Percentiles rank a stretch among this genome's conserved stretches.
These are phyloP conservation scores for Eremochloa ophiuroides DNA, from an alignment of 176 grass and related monocot genomes.

Conservation along the genomic window DNA sequence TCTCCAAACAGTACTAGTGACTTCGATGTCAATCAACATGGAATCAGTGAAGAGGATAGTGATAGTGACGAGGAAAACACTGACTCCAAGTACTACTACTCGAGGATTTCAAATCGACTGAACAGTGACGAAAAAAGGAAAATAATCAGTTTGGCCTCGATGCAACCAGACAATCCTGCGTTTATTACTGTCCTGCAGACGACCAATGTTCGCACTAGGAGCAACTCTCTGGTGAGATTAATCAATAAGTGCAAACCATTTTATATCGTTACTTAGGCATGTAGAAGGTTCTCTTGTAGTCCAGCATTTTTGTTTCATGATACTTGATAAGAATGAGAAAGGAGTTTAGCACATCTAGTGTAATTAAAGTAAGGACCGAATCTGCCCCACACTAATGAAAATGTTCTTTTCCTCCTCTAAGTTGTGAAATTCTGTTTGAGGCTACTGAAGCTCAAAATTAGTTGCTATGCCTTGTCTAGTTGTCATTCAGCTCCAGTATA, in stretches of 20 bases:
- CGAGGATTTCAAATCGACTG: not conserved
- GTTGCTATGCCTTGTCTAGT: not conserved
- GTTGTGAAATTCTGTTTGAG: not conserved
- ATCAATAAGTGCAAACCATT: not conserved
- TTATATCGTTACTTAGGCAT: not conserved
- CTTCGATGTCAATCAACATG: conserved; percentile 1
- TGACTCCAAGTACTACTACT: conserved; percentile 3
- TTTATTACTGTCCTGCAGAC: conserved; percentile 33
- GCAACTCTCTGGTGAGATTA: conserved; percentile 30
- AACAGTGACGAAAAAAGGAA: not conserved
- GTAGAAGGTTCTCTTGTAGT: not conserved
- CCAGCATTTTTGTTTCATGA: not conserved
- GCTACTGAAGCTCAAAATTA: not conserved
- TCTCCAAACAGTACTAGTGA: not conserved
- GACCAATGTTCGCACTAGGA: not conserved
- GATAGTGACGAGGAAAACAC: not conserved
- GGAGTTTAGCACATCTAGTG: not conserved
- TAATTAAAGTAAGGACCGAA: not conserved
- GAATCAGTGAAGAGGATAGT: conserved; percentile 17
- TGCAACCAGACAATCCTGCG: conserved; percentile 30
- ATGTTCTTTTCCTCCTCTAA: not conserved
- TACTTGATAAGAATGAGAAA: not conserved
- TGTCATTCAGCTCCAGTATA: not conserved
- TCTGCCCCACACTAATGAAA: not conserved
- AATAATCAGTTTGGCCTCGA: conserved; percentile 7